These are phyloP conservation scores for Pachyrhizus erosus DNA, from an alignment of 306 rosid genomes.

Conservation along the genomic window DNA sequence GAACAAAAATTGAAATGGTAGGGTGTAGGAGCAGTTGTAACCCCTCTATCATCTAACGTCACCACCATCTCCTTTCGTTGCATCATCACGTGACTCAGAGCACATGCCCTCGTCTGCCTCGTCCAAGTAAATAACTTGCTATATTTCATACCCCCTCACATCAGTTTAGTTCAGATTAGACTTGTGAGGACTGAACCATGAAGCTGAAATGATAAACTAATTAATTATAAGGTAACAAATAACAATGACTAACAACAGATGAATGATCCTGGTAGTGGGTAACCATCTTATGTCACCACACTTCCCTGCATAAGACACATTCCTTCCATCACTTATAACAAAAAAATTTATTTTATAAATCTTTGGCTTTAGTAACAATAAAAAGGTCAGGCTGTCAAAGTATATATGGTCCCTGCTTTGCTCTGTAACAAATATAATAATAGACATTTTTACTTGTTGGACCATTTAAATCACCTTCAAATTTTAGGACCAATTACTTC, in stretches of 20 bases:
- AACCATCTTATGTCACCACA: not conserved
- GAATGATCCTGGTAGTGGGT: not conserved
- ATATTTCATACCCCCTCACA: not conserved
- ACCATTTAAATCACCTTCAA: not conserved
- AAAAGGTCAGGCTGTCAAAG: not conserved
- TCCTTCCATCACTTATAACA: not conserved
- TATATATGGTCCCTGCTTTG: not conserved
- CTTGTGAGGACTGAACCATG: not conserved
- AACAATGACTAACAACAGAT: not conserved
- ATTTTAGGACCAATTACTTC: not conserved
- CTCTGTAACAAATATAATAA: not conserved
- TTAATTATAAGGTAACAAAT: not conserved
- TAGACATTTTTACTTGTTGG: not conserved
- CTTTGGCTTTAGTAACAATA: not conserved
- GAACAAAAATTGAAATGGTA: not conserved
- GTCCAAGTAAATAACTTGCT: not conserved
- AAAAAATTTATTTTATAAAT: not conserved
- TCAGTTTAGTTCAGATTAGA: slow-evolving; percentile 14
- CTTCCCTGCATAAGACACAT: not conserved
- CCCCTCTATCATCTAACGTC: slow-evolving; percentile 23
- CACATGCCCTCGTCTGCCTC: not conserved
- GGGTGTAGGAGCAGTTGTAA: slow-evolving; percentile 36
- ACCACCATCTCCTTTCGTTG: not conserved
- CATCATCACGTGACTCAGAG: slow-evolving; percentile 16
- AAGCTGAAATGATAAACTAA: not conserved